Evolutionary conservation across 768 basidiomycete genomes (phyloP).

Genomic region (Termitomyces sp.): DNA sequence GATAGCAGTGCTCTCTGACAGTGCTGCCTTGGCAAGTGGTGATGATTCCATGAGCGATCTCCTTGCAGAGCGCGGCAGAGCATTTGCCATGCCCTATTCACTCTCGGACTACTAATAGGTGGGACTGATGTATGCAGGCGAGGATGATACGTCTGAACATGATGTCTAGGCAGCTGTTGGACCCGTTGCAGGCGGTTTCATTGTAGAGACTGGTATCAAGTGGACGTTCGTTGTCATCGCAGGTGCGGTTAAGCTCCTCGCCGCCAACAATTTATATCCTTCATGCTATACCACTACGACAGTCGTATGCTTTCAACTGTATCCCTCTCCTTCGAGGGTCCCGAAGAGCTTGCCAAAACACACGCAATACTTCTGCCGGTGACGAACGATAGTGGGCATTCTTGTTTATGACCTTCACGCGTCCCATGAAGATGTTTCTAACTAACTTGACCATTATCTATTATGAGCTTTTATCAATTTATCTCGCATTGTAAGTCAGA

Average conservation of each 20-base stretch:
- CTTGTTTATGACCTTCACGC: slow-evolving; percentile 53
- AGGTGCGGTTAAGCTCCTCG: slow-evolving; percentile 17
- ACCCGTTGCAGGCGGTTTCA: slow-evolving; percentile 62
- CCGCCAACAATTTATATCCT: background rate
- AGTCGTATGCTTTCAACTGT: slow-evolving; percentile 35
- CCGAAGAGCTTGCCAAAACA: background rate
- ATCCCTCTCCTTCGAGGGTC: slow-evolving; percentile 50
- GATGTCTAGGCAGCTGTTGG: slow-evolving; percentile 22
- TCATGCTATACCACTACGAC: background rate
- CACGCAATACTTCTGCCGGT: background rate
- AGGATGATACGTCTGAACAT: background rate
- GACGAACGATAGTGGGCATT: slow-evolving; percentile 19
- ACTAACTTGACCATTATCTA: slow-evolving; percentile 61
- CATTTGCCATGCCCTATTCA: slow-evolving; percentile 66
- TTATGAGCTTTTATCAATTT: slow-evolving; percentile 46
- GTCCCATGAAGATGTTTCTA: slow-evolving; percentile 54
- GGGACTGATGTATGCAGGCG: background rate
- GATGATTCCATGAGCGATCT: slow-evolving; percentile 63
- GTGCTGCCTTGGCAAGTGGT: slow-evolving; percentile 58
- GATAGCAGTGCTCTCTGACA: slow-evolving; percentile 52
- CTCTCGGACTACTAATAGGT: slow-evolving; percentile 58
- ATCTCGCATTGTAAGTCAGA: slow-evolving; percentile 60
- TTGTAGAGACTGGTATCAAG: slow-evolving; percentile 49
- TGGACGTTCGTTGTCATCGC: slow-evolving; percentile 53
- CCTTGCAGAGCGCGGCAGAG: slow-evolving; percentile 47